Evolutionary conservation across 768 basidiomycete genomes (phyloP).

Genomic region (Tylopilus plumbeoviolaceoides): DNA sequence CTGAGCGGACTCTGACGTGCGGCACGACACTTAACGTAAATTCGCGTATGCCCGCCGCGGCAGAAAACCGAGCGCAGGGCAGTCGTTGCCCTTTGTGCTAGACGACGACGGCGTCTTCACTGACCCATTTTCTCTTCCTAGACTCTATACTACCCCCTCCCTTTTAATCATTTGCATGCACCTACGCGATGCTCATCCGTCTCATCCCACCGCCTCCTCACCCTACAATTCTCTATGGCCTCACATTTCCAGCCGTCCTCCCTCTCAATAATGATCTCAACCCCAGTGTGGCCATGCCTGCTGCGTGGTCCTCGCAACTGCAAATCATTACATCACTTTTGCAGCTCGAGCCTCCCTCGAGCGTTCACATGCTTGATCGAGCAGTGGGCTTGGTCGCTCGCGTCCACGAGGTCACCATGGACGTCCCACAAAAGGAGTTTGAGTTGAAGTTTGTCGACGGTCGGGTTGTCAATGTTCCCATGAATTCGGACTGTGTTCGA

Average conservation of each 20-base stretch:
- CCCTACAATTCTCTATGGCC: conserved; percentile 55
- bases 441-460: conserved; percentile 59
- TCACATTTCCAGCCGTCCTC: conserved; percentile 46
- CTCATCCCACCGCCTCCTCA: conserved; percentile 42
- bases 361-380: conserved; percentile 57
- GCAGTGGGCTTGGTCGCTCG: conserved; percentile 54
- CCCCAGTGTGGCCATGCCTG: conserved; percentile 35
- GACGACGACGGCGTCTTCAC: conserved; percentile 27
- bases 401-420: conserved; percentile 58
- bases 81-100: conserved; percentile 20
- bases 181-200: conserved; percentile 51
- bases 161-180: conserved; percentile 21
- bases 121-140: conserved; percentile 8
- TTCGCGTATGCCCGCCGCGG: conserved; percentile 26
- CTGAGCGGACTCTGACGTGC: conserved; percentile 8
- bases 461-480: conserved; percentile 43
- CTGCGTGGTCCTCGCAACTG: conserved; percentile 54
- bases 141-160: conserved; percentile 22
- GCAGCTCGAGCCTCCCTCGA: conserved; percentile 48
- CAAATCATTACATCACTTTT: conserved; percentile 44
- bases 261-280: conserved; percentile 32
- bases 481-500: conserved; percentile 38
- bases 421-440: conserved; percentile 45
- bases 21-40: conserved; percentile 27
- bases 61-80: conserved; percentile 28